Conservation (phyloP, 2,329 filamentous ascomycete species). For the Diplodia mutila region DNA sequence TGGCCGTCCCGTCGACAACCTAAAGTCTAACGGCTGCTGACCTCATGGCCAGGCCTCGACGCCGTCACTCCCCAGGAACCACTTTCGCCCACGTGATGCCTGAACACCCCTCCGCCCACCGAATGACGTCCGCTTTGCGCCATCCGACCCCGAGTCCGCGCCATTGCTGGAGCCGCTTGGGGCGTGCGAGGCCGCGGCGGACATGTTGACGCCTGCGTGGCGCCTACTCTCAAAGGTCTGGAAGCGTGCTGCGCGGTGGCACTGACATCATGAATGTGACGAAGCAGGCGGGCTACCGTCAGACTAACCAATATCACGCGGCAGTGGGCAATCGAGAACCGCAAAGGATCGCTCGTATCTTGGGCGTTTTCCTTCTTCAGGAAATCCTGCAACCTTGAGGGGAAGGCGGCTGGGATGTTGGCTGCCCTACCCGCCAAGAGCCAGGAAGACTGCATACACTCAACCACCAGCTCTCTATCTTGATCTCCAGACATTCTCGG, state of each 20-base stretch:
- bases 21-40: slow-evolving; percentile 15
- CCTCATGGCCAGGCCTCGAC: neutral
- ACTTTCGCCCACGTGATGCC: neutral
- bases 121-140: neutral
- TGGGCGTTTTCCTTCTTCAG: slow-evolving; percentile 8
- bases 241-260: slow-evolving; percentile 4
- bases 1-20: slow-evolving; percentile 13
- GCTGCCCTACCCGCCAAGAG: slow-evolving; percentile 1
- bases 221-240: slow-evolving; percentile 6
- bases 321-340: neutral
- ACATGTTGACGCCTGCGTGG: neutral
- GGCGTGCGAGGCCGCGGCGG: neutral
- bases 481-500: neutral
- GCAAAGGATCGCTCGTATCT: slow-evolving; percentile 13
- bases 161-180: neutral
- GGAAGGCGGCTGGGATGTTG: neutral
- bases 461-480: slow-evolving; percentile 5
- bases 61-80: neutral
- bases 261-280: slow-evolving; percentile 10
- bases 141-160: neutral
- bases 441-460: neutral
- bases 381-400: slow-evolving; percentile 4
- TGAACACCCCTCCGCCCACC: neutral
- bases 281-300: neutral
- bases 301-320: slow-evolving; percentile 3